Evolutionary conservation across 441 rosid genomes (phyloP), one percentile per base, ranked within the genome.

Genomic region (Geranium incanum): DNA sequence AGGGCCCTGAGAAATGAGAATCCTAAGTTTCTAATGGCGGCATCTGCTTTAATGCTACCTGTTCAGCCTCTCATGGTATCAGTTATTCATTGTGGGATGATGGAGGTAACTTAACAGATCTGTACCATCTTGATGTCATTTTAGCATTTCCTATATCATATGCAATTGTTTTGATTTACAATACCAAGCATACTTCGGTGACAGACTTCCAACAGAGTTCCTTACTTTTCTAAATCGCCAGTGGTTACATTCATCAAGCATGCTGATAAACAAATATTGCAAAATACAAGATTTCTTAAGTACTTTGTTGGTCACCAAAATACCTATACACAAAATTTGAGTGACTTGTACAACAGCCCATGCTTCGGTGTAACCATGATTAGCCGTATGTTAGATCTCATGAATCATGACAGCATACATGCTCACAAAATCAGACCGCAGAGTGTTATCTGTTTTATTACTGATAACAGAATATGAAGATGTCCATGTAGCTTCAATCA

Each of bases 1-100:
- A 80, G 92, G 80, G 97, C 95, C 70, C 71, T 95, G 21, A 84
- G 97, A 80, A 82, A 81, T 38, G 97, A 95, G 86, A 87, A 92
- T 75, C 89, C 97, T 18, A 95, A 95, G 84, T 74, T 88, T 33
- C 71, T 92, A 57, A 95, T 87, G 99, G 97, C 96, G 50, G 97
- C 97, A 52, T 90, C 99, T 70, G 97, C 97, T 21, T 78, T 87
- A 67, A 73, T 84, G 65, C 81, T 95, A 76, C 99, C 97, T 0
- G 75, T 95, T 76, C 97, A 95, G 75, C 97, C 99, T 36, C 83
- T 90, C 52, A 85, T 95, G 96, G 99, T 95, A 76, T 84, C 99
- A 33, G 95, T 87, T 2, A 76, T 92, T 78, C 99, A 92, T 79
- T 85, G 96, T 5, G 99, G 99, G 75, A 84, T 95, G 92, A 89